phyloP scores from a whole-genome alignment of 164 flowering plant genomes.

The Liriodendron chinense region DNA sequence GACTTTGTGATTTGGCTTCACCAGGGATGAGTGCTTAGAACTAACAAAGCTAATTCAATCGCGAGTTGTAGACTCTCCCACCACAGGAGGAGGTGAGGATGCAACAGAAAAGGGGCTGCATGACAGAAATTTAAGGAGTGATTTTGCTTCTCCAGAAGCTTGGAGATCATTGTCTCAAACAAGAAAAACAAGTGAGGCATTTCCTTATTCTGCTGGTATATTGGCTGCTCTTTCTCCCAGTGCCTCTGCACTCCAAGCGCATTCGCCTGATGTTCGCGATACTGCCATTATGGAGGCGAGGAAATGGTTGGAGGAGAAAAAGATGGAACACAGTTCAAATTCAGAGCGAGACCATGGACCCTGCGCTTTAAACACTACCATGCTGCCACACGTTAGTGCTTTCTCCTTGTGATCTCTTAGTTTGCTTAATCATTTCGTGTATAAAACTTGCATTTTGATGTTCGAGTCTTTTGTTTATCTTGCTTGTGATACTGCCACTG shows the following conservation, averaged over 20 bases:
- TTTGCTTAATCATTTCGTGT: not conserved
- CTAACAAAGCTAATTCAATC: constrained; percentile 44
- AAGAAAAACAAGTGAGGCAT: constrained; percentile 4
- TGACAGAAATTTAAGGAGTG: constrained; percentile 18
- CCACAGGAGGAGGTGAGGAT: constrained; percentile 15
- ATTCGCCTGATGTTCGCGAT: constrained; percentile 24
- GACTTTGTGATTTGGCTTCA: constrained; percentile 13
- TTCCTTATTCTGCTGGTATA: constrained; percentile 10
- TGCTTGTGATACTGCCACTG: no score
- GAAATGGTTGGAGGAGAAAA: constrained; percentile 73
- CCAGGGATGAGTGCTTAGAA: constrained; percentile 60
- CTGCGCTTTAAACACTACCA: constrained; percentile 22
- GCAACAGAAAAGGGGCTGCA: constrained; percentile 20
- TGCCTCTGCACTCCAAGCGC: constrained; percentile 12
- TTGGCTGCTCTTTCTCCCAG: constrained; percentile 22
- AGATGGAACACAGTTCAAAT: constrained; percentile 42
- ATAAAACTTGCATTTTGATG: not conserved
- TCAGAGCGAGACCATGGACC: constrained; percentile 32
- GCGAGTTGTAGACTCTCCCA: constrained; percentile 39
- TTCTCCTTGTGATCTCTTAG: constrained; percentile 6
- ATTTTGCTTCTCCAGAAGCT: constrained; percentile 10
- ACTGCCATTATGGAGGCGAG: constrained; percentile 68
- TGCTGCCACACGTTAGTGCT: constrained; percentile 40
- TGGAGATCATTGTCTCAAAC: constrained; percentile 6
- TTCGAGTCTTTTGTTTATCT: no score